These are phyloP conservation scores for Takashimella koratensis DNA, from an alignment of 1,284 basidiomycete genomes.

Conservation along the genomic window DNA sequence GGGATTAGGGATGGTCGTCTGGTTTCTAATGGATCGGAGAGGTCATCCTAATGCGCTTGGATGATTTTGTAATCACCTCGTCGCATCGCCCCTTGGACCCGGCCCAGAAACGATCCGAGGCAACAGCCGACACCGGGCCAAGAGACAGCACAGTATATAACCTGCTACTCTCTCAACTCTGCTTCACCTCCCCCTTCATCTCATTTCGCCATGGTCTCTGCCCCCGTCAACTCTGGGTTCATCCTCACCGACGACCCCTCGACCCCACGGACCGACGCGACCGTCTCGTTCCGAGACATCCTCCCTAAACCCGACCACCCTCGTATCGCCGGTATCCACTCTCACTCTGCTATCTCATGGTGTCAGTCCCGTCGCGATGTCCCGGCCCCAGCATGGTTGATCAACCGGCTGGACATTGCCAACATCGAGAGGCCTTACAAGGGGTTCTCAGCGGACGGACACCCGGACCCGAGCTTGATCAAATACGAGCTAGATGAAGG, in stretches of 20 bases:
- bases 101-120: too few relatives aligned
- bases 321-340: slow-evolving; percentile 33
- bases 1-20: too few relatives aligned
- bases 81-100: too few relatives aligned
- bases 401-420: slow-evolving; percentile 31
- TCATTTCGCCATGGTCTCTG: slow-evolving; percentile 1
- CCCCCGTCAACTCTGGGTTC: slow-evolving; percentile 26
- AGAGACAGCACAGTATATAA: too few relatives aligned
- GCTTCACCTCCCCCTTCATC: too few relatives aligned
- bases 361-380: slow-evolving; percentile 31
- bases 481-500: slow-evolving; percentile 37
- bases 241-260: slow-evolving; percentile 32
- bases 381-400: slow-evolving; percentile 39
- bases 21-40: too few relatives aligned
- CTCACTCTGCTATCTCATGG: slow-evolving; percentile 31
- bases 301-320: slow-evolving; percentile 38
- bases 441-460: slow-evolving; percentile 36
- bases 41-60: too few relatives aligned
- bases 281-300: slow-evolving; percentile 37
- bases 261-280: slow-evolving; percentile 34
- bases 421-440: slow-evolving; percentile 36
- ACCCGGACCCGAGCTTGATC: slow-evolving; percentile 26
- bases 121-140: too few relatives aligned
- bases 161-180: too few relatives aligned
- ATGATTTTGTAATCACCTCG: too few relatives aligned